A percentile compares a stretch with the other conserved stretches of the same genome.
These are phyloP conservation scores for Cyclocybe aegerita DNA, from an alignment of 768 basidiomycete genomes.

Conservation along the genomic window DNA sequence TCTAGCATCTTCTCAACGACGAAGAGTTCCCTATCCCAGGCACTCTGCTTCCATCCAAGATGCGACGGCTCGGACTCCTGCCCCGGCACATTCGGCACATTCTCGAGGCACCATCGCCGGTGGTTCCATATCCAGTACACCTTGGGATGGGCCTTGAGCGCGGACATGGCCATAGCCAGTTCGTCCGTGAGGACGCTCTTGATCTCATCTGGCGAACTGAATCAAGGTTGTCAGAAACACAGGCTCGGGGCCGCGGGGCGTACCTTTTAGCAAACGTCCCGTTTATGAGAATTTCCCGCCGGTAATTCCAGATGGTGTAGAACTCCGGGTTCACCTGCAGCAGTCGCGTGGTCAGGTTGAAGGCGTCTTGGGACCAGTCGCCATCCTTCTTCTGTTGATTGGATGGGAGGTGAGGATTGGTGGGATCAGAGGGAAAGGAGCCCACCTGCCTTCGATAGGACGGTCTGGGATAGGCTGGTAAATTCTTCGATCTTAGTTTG, in stretches of 20 bases:
- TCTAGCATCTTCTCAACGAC: constrained; percentile 93
- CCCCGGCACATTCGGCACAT: constrained; percentile 74
- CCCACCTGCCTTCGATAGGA: constrained; percentile 60
- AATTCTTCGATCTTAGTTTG: constrained; percentile 77
- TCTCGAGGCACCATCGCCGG: constrained; percentile 90
- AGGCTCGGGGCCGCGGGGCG: constrained; percentile 8
- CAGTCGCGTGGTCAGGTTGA: constrained; percentile 73
- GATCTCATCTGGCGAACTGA: constrained; percentile 59
- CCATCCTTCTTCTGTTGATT: constrained; percentile 58
- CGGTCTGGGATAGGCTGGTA: constrained; percentile 58
- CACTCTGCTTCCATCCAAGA: constrained; percentile 71
- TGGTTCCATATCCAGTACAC: constrained; percentile 99
- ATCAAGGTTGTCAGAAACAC: constrained; percentile 15
- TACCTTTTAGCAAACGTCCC: constrained; percentile 73
- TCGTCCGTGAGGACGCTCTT: constrained; percentile 71
- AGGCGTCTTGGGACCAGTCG: constrained; percentile 73
- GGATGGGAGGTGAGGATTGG: constrained; percentile 8
- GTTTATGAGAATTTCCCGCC: constrained; percentile 72
- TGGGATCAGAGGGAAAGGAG: constrained; percentile 1
- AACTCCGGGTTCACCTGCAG: constrained; percentile 92
- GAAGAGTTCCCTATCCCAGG: constrained; percentile 84
- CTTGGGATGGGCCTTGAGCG: constrained; percentile 86
- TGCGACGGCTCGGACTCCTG: constrained; percentile 40
- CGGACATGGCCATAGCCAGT: constrained; percentile 74
- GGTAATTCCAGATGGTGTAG: constrained; percentile 96